These are phyloP conservation scores for Friedmanniomyces simplex DNA, from an alignment of 495 filamentous ascomycete species.

Conservation along the genomic window DNA sequence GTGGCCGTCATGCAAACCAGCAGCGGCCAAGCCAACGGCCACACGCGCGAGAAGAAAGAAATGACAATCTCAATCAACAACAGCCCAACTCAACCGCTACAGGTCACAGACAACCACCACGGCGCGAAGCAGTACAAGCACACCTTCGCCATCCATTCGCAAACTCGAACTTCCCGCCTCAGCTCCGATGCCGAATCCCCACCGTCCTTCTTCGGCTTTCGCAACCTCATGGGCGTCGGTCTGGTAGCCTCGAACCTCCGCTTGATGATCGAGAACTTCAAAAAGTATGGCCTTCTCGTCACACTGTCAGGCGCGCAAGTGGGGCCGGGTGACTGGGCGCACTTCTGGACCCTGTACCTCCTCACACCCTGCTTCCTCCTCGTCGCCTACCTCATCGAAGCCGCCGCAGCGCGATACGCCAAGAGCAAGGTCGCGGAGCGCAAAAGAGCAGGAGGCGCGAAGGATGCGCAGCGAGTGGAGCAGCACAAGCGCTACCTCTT, in stretches of 20 bases:
- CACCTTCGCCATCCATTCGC: constrained; percentile 71
- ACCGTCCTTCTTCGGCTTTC: constrained; percentile 84
- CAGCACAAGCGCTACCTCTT: constrained; percentile 44
- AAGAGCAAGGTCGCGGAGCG: constrained; percentile 45
- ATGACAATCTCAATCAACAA: background rate
- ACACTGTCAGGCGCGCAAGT: constrained; percentile 88
- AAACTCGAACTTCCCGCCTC: constrained; percentile 62
- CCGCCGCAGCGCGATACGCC: constrained; percentile 66
- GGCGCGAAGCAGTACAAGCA: constrained; percentile 63
- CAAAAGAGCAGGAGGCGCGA: constrained; percentile 39
- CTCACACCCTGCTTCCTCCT: constrained; percentile 84
- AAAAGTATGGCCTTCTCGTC: constrained; percentile 95
- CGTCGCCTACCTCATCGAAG: constrained; percentile 77
- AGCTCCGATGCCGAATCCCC: constrained; percentile 64
- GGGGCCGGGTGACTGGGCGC: constrained; percentile 60
- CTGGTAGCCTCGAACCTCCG: constrained; percentile 84
- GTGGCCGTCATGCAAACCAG: background rate
- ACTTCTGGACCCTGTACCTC: constrained; percentile 66
- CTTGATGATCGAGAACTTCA: constrained; percentile 90
- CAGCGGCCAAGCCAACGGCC: background rate
- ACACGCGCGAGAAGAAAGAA: background rate
- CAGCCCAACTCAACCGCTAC: background rate
- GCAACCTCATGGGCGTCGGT: constrained; percentile 93
- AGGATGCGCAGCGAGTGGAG: constrained; percentile 35
- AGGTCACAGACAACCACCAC: background rate